These are phyloP conservation scores for Xylariaceae sp. DNA, from an alignment of 2,329 filamentous ascomycete genomes.

Conservation along the genomic window DNA sequence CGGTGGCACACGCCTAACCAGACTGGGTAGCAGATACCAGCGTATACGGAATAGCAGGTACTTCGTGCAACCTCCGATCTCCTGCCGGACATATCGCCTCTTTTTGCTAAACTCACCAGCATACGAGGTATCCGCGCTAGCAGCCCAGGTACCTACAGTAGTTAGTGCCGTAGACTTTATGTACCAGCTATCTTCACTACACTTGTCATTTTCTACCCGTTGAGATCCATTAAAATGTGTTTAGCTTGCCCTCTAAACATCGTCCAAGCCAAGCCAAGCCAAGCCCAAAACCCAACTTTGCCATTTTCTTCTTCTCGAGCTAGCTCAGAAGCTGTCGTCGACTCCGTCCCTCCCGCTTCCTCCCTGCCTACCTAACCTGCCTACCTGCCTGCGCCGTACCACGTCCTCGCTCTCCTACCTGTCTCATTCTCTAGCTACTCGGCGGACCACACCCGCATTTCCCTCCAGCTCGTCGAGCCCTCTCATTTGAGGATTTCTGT, in stretches of 20 bases:
- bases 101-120: neutral
- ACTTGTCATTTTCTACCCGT: neutral
- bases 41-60: neutral
- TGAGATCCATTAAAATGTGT: neutral
- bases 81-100: neutral
- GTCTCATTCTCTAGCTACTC: neutral
- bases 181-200: neutral
- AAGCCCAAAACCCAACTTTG: constrained; percentile 1
- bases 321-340: neutral
- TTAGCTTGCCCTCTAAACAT: neutral
- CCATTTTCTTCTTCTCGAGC: constrained; percentile 4
- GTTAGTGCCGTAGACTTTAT: neutral
- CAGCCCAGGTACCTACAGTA: neutral
- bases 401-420: neutral
- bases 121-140: neutral
- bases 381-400: neutral
- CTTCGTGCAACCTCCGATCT: neutral
- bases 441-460: neutral
- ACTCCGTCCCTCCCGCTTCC: neutral
- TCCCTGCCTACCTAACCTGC: neutral
- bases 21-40: neutral
- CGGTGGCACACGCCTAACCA: neutral
- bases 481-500: constrained; percentile 11
- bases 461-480: neutral
- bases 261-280: neutral